Evolutionary conservation across 2,329 filamentous ascomycete genomes (phyloP).

Genomic region (Fusarium sp.): DNA sequence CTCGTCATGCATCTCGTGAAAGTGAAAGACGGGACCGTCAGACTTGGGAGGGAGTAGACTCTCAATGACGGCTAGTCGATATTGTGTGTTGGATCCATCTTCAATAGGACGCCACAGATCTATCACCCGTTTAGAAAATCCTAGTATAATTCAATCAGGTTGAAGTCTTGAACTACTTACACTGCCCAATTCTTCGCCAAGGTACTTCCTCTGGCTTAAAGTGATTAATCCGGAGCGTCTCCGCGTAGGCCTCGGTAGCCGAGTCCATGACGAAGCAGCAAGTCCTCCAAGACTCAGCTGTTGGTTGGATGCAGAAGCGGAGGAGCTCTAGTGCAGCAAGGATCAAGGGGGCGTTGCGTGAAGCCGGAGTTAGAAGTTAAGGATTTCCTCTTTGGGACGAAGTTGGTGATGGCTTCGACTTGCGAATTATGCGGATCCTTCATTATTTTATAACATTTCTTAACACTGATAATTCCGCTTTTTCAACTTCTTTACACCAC

Average conservation of each 20-base stretch:
- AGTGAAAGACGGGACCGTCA: constrained; percentile 33
- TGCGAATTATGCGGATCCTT: background rate
- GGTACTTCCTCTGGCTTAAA: constrained; percentile 36
- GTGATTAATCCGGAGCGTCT: constrained; percentile 33
- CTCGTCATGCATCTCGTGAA: constrained; percentile 39
- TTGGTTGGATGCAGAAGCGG: background rate
- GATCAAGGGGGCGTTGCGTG: background rate
- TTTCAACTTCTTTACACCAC: background rate
- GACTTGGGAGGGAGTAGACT: constrained; percentile 31
- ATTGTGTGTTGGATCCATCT: constrained; percentile 34
- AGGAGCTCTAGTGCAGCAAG: background rate
- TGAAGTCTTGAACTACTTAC: constrained; percentile 4
- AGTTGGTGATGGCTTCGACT: background rate
- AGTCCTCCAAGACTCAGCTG: background rate
- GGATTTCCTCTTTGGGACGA: constrained; percentile 18
- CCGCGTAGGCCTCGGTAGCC: constrained; percentile 22
- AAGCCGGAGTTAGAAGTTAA: constrained; percentile 20
- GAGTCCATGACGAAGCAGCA: constrained; percentile 20
- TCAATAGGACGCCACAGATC: constrained; percentile 35
- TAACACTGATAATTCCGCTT: constrained; percentile 31
- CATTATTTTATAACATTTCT: background rate
- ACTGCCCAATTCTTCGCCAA: constrained; percentile 35
- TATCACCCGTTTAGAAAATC: background rate
- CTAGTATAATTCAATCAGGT: background rate
- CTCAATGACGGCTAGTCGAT: constrained; percentile 32